phyloP scores from a whole-genome alignment of 495 filamentous ascomycete species.

The Podospora conica region DNA sequence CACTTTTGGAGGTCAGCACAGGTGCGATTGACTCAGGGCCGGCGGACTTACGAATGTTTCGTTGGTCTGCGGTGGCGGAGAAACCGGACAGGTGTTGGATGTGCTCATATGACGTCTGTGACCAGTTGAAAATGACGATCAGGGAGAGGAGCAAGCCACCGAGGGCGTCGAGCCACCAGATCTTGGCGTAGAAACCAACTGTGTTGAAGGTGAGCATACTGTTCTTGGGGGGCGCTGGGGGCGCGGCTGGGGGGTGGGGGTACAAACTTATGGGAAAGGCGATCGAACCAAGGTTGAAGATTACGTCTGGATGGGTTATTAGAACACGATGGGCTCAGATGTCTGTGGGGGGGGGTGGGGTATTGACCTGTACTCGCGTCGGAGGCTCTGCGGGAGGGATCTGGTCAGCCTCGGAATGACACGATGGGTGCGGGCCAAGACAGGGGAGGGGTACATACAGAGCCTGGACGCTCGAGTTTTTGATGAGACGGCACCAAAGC shows the following conservation, averaged over 20 bases:
- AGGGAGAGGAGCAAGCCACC: conserved; percentile 76
- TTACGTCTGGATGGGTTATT: conserved; percentile 42
- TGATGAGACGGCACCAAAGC: conserved; percentile 85
- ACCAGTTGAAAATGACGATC: conserved; percentile 85
- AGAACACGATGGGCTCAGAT: background rate
- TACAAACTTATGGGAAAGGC: conserved; percentile 65
- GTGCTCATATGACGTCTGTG: conserved; percentile 64
- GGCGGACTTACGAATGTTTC: conserved; percentile 55
- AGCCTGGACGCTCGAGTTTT: conserved; percentile 83
- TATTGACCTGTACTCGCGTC: conserved; percentile 27
- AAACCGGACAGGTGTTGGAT: conserved; percentile 80
- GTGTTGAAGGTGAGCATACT: background rate
- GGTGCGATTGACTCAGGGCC: background rate
- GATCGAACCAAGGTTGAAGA: conserved; percentile 91
- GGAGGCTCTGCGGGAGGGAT: conserved; percentile 42
- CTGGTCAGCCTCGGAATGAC: conserved; percentile 28
- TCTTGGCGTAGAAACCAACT: conserved; percentile 68
- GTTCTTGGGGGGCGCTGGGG: background rate
- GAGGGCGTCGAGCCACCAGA: conserved; percentile 83
- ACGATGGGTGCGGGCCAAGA: conserved; percentile 13
- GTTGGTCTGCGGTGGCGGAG: conserved; percentile 70
- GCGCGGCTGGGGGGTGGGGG: conserved; percentile 5
- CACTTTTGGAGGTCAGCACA: conserved; percentile 31
- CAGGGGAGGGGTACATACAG: conserved; percentile 45
- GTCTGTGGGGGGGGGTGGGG: background rate